Evolutionary conservation across 495 filamentous ascomycete species (phyloP), one percentile per base, ranked within the genome.

Genomic region (Xylaria flabelliformis): DNA sequence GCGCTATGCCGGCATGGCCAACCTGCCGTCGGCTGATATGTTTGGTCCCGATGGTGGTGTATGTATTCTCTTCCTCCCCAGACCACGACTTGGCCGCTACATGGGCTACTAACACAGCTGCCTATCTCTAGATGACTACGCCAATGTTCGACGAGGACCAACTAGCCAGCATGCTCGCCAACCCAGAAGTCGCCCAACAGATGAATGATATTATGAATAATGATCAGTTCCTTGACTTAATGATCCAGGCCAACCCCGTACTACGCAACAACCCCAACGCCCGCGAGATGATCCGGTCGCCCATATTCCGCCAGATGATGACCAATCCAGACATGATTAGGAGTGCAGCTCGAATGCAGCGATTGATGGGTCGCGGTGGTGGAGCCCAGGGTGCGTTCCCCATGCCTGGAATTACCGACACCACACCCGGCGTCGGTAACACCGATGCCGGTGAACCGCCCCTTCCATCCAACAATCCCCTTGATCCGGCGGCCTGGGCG

Each of bases 1-100:
- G 42, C 87, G 97, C 72, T 98, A 97, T 82, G 97, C 97, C 32
- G 97, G 97, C 3, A 92, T 95, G 80, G 92, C 93, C 44, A 93
- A 93, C 74, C 86, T 99, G 39, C 97, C 97, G 8, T 93, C 92
- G 62, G 90, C 90, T 36, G 93, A 93, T 64, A 89, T 96, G 82
- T 99, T 99, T 82, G 97, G 97, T 21, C 93, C 95, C 58, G 97
- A 99, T 82, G 96, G 96, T 72, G 97, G 97, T 51, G 97, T 98
- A 87, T 87, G 95, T 91, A 29, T 9, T 29, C 13, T 17, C 24
- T n/a, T n/a, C 32, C 26, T 17, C 7, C n/a, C n/a, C 7, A 3
- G 62, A n/a, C 44, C 21, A 34, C 26, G 61, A n/a, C 21, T 50
- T 29, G 42, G n/a, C 67, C 59, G 64, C 77, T 85, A 75, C n/a